Conservation (phyloP, 1,139 yeast genomes). For the Waltiozyma sp. region DNA sequence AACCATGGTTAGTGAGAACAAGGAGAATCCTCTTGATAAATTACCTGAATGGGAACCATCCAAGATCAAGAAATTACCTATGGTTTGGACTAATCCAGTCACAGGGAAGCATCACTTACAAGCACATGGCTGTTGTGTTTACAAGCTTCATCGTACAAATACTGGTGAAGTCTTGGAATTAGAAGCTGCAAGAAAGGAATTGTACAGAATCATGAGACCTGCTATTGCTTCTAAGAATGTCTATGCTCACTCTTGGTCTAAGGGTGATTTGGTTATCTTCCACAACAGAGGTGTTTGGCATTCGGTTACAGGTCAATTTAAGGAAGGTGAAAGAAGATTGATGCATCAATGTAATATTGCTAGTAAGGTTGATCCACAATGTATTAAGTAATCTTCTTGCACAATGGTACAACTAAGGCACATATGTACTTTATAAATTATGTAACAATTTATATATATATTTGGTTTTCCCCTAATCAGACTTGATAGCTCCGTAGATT, state of each 20-base stretch:
- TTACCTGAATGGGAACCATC: slow-evolving; percentile 75
- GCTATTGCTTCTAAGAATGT: slow-evolving; percentile 67
- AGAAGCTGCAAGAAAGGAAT: slow-evolving; percentile 60
- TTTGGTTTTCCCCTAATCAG: no score
- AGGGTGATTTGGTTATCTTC: slow-evolving; percentile 78
- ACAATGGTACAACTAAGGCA: no score
- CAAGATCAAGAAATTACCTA: slow-evolving; percentile 64
- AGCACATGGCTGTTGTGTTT: slow-evolving; percentile 79
- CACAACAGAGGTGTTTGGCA: slow-evolving; percentile 86
- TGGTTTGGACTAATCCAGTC: slow-evolving; percentile 90
- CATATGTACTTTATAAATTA: no score
- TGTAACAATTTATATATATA: no score
- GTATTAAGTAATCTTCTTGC: slow-evolving; percentile 11
- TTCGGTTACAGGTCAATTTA: slow-evolving; percentile 81
- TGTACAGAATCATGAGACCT: slow-evolving; percentile 69
- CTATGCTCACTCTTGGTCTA: slow-evolving; percentile 72
- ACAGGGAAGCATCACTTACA: slow-evolving; percentile 75
- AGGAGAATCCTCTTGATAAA: slow-evolving; percentile 52
- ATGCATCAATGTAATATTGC: slow-evolving; percentile 94
- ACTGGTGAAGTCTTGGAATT: slow-evolving; percentile 42
- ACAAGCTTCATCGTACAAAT: slow-evolving; percentile 49
- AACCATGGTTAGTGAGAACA: slow-evolving; percentile 73
- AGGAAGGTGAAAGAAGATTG: slow-evolving; percentile 61
- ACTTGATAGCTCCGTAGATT: slow-evolving; percentile 48
- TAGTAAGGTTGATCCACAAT: slow-evolving; percentile 57